Base-by-base conservation (phyloP, 2,329 filamentous ascomycete species). In the Aspergillus fischeri region DNA sequence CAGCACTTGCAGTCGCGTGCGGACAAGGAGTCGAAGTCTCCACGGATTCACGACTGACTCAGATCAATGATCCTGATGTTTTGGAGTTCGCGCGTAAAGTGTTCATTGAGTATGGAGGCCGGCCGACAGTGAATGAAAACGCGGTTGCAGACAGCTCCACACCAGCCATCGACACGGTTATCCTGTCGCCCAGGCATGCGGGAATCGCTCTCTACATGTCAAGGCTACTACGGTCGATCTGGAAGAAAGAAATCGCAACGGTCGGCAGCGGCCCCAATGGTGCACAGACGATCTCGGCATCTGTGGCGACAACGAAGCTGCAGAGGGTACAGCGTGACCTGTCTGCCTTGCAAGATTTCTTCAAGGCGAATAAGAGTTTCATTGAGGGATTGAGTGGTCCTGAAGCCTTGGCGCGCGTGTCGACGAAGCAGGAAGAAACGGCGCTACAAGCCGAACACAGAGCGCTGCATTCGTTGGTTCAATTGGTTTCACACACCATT, bases 321-420 rank as follows among this genome's bases (percentile, higher is more conserved):
- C 84, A 85, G 58, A 78, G 82, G 11, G 86, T 96, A 0, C 94
- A 97, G 67, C 87, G 90, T 58, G 89, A 91, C 67, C 77, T 99
- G 4, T 87, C 91, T 58, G 83, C 88, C 4, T 77, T 99, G 35
- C 84, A 89, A 49, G 86, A 86, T 14, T 99, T 99, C 69, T 83
- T 99, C 48, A 85, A 90, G 41, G 81, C 84, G n/a, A 99, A 99
- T 75, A 90, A 89, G 62, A 87, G 86, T 52, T 92, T 95, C 58
- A 97, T 99, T 57, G 92, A 97, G 70, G 94, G 95, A 6, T 79
- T 99, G 52, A 90, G 91, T n/a, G 93, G 93, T 0, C 90, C 95
- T 0, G 89, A 94, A 53, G 90, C 93, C 51, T 78, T 96, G n/a
- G 85, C 88, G 51, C 83, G 88, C 52, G 88, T 88, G 1, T 84